These are phyloP conservation scores for Linderniella brevidens DNA, from an alignment of 257 asterid genomes.

Conservation along the genomic window DNA sequence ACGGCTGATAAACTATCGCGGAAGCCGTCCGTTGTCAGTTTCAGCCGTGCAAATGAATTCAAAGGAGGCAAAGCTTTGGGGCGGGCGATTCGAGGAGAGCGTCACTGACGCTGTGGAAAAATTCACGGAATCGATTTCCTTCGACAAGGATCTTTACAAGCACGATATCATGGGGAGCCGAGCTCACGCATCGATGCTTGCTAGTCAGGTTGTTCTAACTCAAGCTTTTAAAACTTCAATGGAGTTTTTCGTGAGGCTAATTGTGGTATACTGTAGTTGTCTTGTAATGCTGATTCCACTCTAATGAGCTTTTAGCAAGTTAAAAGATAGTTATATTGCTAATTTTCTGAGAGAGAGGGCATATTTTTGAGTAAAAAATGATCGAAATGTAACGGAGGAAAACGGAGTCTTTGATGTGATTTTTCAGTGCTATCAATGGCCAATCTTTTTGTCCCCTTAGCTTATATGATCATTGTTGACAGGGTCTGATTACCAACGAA, in stretches of 20 bases:
- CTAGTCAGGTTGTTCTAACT: constrained; percentile 34
- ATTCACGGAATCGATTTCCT: constrained; percentile 86
- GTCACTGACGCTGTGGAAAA: constrained; percentile 83
- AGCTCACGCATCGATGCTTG: constrained; percentile 96
- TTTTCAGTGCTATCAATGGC: too few relatives aligned
- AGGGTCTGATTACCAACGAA: constrained; percentile 77
- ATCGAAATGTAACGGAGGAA: too few relatives aligned
- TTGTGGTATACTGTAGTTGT: too few relatives aligned
- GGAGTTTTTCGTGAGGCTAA: not conserved
- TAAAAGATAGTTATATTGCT: too few relatives aligned
- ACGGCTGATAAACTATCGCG: constrained; percentile 1
- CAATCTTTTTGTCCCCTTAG: constrained; percentile 3
- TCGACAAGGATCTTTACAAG: constrained; percentile 74
- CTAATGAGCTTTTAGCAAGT: too few relatives aligned
- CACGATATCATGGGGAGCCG: constrained; percentile 94
- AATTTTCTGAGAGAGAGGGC: too few relatives aligned
- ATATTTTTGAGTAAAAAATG: too few relatives aligned
- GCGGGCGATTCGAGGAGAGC: constrained; percentile 87
- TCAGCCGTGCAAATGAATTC: constrained; percentile 27
- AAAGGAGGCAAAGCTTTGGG: constrained; percentile 91
- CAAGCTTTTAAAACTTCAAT: not conserved
- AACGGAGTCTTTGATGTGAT: too few relatives aligned
- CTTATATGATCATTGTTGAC: not conserved
- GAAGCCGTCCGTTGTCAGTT: constrained; percentile 14
- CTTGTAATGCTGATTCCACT: too few relatives aligned